Conservation (phyloP, 306 rosid species). For the Hippophae tibetana region DNA sequence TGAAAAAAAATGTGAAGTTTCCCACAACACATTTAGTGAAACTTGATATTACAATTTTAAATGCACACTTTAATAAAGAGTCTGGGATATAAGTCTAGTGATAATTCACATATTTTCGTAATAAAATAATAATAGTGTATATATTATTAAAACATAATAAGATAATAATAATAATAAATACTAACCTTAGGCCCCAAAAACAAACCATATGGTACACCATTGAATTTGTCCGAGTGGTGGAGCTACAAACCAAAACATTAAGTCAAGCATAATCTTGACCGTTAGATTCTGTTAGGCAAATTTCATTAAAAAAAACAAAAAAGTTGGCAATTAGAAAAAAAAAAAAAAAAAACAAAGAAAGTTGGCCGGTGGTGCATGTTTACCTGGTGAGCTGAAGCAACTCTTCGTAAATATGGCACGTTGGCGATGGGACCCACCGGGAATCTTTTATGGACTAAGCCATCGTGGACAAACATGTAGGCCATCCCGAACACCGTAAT, state of each 20-base stretch:
- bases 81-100: too few relatives aligned
- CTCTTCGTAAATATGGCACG: conserved; percentile 84
- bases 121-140: too few relatives aligned
- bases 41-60: too few relatives aligned
- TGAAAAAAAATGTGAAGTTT: too few relatives aligned
- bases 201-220: conserved; percentile 90
- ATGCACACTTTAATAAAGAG: too few relatives aligned
- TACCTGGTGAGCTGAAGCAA: conserved; percentile 91
- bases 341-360: background rate
- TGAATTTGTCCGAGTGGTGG: conserved; percentile 84
- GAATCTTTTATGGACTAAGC: conserved; percentile 89
- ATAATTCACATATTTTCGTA: too few relatives aligned
- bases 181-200: conserved; percentile 90
- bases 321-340: background rate
- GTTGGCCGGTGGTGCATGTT: background rate
- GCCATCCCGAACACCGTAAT: conserved; percentile 97
- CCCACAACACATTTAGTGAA: too few relatives aligned
- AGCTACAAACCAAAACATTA: conserved; percentile 42
- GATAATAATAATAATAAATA: background rate
- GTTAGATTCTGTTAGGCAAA: background rate
- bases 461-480: conserved; percentile 98
- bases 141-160: background rate
- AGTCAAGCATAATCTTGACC: conserved; percentile 17
- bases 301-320: background rate
- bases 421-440: conserved; percentile 97